Conservation (phyloP, 495 filamentous ascomycete genomes). For the Penicillium parvum region DNA sequence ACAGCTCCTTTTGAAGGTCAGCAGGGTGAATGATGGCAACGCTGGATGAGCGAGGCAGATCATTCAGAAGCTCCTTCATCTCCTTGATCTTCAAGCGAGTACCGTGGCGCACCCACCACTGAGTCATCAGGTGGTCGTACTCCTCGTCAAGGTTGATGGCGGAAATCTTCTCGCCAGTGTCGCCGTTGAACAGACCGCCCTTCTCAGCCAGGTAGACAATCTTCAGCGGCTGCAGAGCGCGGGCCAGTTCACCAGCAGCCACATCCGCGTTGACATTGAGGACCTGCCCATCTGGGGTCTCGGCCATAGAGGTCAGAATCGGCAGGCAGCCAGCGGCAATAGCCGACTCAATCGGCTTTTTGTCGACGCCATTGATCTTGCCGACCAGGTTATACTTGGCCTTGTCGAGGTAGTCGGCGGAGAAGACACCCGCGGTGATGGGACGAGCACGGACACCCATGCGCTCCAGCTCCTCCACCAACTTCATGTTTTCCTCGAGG, state of each 20-base stretch:
- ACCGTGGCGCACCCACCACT: slow-evolving; percentile 94
- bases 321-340: slow-evolving; percentile 91
- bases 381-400: slow-evolving; percentile 93
- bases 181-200: slow-evolving; percentile 91
- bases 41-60: slow-evolving; percentile 84
- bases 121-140: slow-evolving; percentile 89
- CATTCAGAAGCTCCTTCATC: slow-evolving; percentile 87
- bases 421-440: slow-evolving; percentile 89
- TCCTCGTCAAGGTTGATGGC: slow-evolving; percentile 98
- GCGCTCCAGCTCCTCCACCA: slow-evolving; percentile 86
- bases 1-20: slow-evolving; percentile 91
- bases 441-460: slow-evolving; percentile 89
- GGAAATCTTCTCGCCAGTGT: slow-evolving; percentile 91
- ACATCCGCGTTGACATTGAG: slow-evolving; percentile 98
- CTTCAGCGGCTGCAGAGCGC: slow-evolving; percentile 88
- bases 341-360: slow-evolving; percentile 82
- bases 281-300: slow-evolving; percentile 88
- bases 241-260: slow-evolving; percentile 87
- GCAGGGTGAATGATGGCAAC: slow-evolving; percentile 97
- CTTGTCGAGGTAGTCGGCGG: slow-evolving; percentile 91
- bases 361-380: slow-evolving; percentile 92
- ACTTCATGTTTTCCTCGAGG: slow-evolving; percentile 91
- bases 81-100: slow-evolving; percentile 98
- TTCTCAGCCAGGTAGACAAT: slow-evolving; percentile 98
- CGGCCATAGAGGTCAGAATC: slow-evolving; percentile 95